Conservation (phyloP, 495 filamentous ascomycete genomes). For the Trichoderma erinaceum region DNA sequence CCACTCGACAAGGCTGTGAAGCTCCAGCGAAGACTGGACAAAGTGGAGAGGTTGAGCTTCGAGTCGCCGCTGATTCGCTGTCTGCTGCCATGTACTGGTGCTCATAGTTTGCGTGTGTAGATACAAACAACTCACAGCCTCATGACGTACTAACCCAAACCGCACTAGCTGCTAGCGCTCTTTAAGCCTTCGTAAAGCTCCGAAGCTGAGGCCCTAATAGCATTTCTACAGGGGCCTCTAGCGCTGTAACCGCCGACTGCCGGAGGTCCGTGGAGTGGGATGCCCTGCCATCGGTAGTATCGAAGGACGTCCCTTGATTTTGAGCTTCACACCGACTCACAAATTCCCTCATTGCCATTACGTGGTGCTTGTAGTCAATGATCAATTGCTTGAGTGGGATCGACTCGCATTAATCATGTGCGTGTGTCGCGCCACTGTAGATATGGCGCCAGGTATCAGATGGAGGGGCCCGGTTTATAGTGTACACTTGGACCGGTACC, state of each 20-base stretch:
- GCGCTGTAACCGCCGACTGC: conserved; percentile 4
- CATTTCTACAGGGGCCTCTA: neutral
- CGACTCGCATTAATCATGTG: neutral
- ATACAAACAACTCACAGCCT: neutral
- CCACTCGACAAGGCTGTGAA: neutral
- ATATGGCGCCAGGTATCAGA: neutral
- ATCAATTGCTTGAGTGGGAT: neutral
- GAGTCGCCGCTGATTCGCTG: neutral
- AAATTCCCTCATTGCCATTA: conserved; percentile 13
- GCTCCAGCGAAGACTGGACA: neutral
- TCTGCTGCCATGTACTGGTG: neutral
- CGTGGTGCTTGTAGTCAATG: conserved; percentile 6
- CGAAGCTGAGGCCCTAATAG: neutral
- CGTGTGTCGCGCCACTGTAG: neutral
- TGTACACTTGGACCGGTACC: neutral
- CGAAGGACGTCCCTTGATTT: neutral
- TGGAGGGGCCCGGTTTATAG: no score
- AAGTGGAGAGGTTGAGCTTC: neutral
- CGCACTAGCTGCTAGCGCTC: neutral
- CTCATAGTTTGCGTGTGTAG: neutral
- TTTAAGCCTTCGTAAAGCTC: neutral
- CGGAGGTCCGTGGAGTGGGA: neutral
- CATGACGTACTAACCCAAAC: neutral
- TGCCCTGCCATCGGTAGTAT: neutral
- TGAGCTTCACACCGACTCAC: neutral